A percentile compares a stretch with the other conserved stretches of the same genome.
phyloP scores from a whole-genome alignment of 2,329 filamentous ascomycete species.

The Septoria petroselini region DNA sequence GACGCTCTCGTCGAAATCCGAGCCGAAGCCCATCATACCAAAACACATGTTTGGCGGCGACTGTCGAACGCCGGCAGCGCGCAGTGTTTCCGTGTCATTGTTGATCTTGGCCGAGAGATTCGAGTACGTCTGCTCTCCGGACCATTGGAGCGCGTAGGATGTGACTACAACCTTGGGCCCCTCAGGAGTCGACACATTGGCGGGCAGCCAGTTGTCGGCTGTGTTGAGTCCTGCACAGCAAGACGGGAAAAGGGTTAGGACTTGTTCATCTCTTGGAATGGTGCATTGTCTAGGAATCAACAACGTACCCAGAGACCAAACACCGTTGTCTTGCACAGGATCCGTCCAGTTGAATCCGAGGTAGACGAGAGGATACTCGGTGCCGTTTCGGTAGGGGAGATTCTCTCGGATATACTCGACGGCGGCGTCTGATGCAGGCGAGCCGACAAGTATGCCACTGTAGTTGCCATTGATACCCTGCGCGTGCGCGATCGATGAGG shows the following conservation, averaged over 20 bases:
- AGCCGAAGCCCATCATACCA: neutral
- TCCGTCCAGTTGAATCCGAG: constrained; percentile 4
- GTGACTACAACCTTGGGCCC: constrained; percentile 1
- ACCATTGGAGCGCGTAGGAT: neutral
- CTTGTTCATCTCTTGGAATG: no score
- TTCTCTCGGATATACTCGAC: constrained; percentile 1
- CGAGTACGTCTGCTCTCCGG: neutral
- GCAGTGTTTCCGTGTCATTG: constrained; percentile 6
- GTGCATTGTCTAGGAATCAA: no score
- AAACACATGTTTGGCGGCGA: constrained; percentile 9
- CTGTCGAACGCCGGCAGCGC: neutral
- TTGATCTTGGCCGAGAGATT: constrained; percentile 8
- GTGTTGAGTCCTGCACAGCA: neutral
- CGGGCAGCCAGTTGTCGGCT: constrained; percentile 7
- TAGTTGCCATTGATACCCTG: neutral
- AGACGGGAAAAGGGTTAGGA: no score
- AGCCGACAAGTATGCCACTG: neutral
- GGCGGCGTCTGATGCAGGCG: neutral
- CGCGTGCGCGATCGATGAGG: no score
- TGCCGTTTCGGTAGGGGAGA: constrained; percentile 1
- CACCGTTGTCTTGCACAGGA: constrained; percentile 1
- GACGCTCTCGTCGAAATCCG: constrained; percentile 4
- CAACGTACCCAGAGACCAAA: constrained; percentile 2
- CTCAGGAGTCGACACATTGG: neutral
- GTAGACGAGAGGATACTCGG: neutral